Base-by-base conservation (phyloP, 148 eudicot genomes). In the Vaccinium corymbosum region DNA sequence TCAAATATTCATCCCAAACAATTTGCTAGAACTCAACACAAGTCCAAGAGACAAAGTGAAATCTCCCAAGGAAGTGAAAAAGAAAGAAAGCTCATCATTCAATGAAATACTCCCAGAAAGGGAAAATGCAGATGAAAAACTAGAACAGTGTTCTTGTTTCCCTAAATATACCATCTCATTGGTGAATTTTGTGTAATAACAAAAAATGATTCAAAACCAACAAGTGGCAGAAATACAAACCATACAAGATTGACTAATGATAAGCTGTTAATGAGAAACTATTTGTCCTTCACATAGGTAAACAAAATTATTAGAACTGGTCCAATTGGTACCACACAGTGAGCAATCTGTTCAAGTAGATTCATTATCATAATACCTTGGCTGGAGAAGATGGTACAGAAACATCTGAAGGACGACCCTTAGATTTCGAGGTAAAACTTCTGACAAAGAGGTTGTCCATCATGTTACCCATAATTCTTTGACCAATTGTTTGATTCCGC, bases 381-480 rank as follows among this genome's bases (percentile, higher is more conserved):
- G 93, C 81, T 59, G 94, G 94, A 82, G 98, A 85, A 81, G 89
- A 81, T 73, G 91, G 92, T 81, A 83, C 81, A 4, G 90, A 87
- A 75, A 87, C 88, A 86, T 95, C 99, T 59, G 91, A 84, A 64
- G 91, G 89, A 20, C 79, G 91, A 78, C 81, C 88, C 89, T 89
- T 97, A 29, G 98, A 68, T 84, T 93, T 97, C 70, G 99, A 91
- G 76, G 98, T 93, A 85, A 96, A 95, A 91, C 96, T 92, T 93
- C 99, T 91, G 62, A 86, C 74, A 86, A 97, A 93, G 66, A 91
- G 85, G 86, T 93, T 95, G 76, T 95, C 98, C 95, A 90, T 92
- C 91, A 95, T 88, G 87, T 96, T 96, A 87, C 94, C 98, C 95
- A 97, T 94, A 73, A 97, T 93, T 83, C 92, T 94, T 87, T 97